Evolutionary conservation across 495 filamentous ascomycete species (phyloP).

Genomic region (Trichoderma gamsii): DNA sequence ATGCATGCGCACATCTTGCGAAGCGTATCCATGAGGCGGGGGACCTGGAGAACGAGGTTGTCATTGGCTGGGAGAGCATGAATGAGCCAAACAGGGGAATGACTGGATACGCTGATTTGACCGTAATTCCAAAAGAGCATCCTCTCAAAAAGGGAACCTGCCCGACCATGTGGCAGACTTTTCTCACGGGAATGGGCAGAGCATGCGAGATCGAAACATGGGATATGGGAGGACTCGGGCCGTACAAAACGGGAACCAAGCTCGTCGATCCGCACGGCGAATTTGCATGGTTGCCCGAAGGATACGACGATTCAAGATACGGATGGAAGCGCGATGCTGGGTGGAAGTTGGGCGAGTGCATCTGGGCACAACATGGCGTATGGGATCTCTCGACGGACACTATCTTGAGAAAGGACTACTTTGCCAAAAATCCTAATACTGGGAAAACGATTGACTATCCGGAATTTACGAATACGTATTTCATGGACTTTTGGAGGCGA

Average conservation of each 20-base stretch:
- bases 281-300: conserved; percentile 71
- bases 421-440: conserved; percentile 64
- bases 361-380: conserved; percentile 95
- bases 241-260: conserved; percentile 75
- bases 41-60: conserved; percentile 76
- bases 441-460: conserved; percentile 70
- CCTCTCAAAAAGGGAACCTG: conserved; percentile 89
- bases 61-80: conserved; percentile 92
- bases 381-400: conserved; percentile 81
- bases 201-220: conserved; percentile 85
- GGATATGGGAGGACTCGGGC: conserved; percentile 89
- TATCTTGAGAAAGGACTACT: conserved; percentile 81
- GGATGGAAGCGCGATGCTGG: conserved; percentile 81
- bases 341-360: conserved; percentile 87
- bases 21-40: conserved; percentile 83
- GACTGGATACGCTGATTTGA: conserved; percentile 78
- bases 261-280: conserved; percentile 87
- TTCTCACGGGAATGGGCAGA: conserved; percentile 80
- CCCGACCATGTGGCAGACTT: conserved; percentile 91
- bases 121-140: conserved; percentile 76
- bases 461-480: conserved; percentile 82
- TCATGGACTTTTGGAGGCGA: conserved; percentile 75
- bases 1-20: conserved; percentile 73
- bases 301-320: conserved; percentile 79
- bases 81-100: conserved; percentile 93